Evolutionary conservation across 2,329 filamentous ascomycete species (phyloP), one percentile per base, ranked within the genome.

Genomic region (Fusarium caatingaense): DNA sequence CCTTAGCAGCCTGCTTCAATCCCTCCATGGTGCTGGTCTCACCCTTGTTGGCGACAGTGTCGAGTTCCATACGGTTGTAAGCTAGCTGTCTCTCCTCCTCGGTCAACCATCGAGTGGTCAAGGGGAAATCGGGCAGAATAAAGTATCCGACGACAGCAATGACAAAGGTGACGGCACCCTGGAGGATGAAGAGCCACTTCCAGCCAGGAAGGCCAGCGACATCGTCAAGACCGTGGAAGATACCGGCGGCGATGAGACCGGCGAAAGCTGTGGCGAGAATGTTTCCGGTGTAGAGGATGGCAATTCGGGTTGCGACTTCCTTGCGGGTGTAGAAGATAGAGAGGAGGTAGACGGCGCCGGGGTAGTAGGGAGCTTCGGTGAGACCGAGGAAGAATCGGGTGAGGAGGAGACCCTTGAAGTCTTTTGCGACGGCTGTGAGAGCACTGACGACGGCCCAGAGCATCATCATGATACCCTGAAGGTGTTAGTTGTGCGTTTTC

Each of bases 111-210:
- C 78, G 74, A 1, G 83, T 77, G 3, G 84, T 85, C 30, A 82
- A 83, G 6, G 76, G 85, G 79, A 47, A 84, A 13, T 78, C 76
- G 2, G 77, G 77, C 2, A 79, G 72, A 27, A 77, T 21, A 27
- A 77, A 78, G 57, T 71, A 78, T 6, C 76, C 74, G 1, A 53
- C 9, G 10, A 78, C 34, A 10, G 75, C 75, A 10, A 77, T 68
- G 15, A 75, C 63, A 11, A 78, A 74, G 2, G 76, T 77, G 13
- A 78, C 83, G 2, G 83, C 81, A 16, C 90, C 90, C 76, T 92
- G 89, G 9, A 92, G 87, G 50, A 92, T 90, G 76, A 92, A 92
- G 0, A 92, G 82, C 75, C 78, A 80, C 48, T 74, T 76, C 78
- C 78, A 79, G 3, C 77, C 77, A 4, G 68, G 60, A 4, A 79